Percentiles rank a stretch among this genome's conserved stretches.
Evolutionary conservation across 1,139 yeast species (phyloP).

Genomic region (Debaryomyces nepalensis): DNA sequence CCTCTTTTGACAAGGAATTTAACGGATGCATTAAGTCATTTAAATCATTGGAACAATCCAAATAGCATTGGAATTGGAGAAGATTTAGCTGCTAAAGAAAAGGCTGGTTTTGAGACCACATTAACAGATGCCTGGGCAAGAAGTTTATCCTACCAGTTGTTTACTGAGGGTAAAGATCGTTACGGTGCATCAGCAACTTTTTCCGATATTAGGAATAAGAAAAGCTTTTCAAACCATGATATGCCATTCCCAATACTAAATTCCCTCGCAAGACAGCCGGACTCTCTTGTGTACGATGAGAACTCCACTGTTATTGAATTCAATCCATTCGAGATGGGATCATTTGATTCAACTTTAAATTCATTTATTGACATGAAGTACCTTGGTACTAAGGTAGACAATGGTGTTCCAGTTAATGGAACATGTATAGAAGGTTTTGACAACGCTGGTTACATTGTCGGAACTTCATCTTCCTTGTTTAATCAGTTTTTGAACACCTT

Average conservation of each 20-base stretch:
- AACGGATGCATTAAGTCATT: conserved; percentile 31
- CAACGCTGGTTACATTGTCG: conserved; percentile 76
- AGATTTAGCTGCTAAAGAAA: conserved; percentile 33
- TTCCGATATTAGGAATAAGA: conserved; percentile 37
- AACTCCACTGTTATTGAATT: conserved; percentile 47
- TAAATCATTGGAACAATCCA: conserved; percentile 33
- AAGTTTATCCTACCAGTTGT: conserved; percentile 45
- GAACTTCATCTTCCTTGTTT: conserved; percentile 80
- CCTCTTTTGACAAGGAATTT: conserved; percentile 31
- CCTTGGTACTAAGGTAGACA: conserved; percentile 37
- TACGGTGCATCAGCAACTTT: conserved; percentile 33
- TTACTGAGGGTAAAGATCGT: conserved; percentile 29
- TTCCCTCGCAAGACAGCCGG: conserved; percentile 44
- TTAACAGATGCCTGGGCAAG: conserved; percentile 46
- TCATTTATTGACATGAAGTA: conserved; percentile 43
- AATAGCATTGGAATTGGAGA: conserved; percentile 29
- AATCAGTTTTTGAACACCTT: conserved; percentile 68
- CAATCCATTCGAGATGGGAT: conserved; percentile 50
- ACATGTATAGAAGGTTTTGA: conserved; percentile 71
- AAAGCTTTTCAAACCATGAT: conserved; percentile 35
- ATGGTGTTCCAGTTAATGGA: conserved; percentile 33
- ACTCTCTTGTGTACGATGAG: conserved; percentile 34
- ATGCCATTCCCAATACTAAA: conserved; percentile 48
- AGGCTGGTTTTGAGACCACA: conserved; percentile 38
- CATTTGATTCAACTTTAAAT: conserved; percentile 45